Conservation (phyloP, 2,329 filamentous ascomycete species). For the Colletotrichum sp. region DNA sequence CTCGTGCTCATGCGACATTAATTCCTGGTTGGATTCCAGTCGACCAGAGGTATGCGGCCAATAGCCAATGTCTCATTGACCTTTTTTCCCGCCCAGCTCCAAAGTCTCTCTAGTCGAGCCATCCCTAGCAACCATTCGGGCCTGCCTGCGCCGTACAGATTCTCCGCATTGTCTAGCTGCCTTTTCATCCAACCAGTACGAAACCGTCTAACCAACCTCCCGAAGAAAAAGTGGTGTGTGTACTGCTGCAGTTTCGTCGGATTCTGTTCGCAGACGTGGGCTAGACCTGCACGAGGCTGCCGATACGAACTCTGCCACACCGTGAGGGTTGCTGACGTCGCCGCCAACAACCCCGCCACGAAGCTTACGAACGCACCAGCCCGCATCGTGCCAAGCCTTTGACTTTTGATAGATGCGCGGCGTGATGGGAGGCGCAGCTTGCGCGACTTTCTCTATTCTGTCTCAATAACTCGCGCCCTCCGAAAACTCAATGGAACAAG, state of each 20-base stretch:
- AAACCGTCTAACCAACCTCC: background rate
- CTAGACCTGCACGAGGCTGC: background rate
- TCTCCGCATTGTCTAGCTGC: background rate
- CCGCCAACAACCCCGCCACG: background rate
- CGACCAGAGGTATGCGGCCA: background rate
- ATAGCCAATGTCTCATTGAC: background rate
- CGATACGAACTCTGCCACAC: background rate
- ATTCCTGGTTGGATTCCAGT: background rate
- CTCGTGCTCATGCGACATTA: background rate
- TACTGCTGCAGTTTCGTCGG: background rate
- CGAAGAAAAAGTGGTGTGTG: background rate
- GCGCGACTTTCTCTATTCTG: background rate
- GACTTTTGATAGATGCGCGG: background rate
- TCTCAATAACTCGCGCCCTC: background rate
- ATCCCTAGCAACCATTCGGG: background rate
- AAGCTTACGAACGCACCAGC: background rate
- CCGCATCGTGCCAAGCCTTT: background rate
- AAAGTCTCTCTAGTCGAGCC: background rate
- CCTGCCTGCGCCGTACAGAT: background rate
- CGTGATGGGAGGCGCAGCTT: background rate
- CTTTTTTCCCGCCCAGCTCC: background rate
- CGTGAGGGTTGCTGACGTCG: background rate
- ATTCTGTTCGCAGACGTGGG: background rate
- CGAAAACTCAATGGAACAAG: background rate
- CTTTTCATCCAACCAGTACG: background rate